phyloP scores from a whole-genome alignment of 2,329 filamentous ascomycete species.

The Kalmusia sp. region DNA sequence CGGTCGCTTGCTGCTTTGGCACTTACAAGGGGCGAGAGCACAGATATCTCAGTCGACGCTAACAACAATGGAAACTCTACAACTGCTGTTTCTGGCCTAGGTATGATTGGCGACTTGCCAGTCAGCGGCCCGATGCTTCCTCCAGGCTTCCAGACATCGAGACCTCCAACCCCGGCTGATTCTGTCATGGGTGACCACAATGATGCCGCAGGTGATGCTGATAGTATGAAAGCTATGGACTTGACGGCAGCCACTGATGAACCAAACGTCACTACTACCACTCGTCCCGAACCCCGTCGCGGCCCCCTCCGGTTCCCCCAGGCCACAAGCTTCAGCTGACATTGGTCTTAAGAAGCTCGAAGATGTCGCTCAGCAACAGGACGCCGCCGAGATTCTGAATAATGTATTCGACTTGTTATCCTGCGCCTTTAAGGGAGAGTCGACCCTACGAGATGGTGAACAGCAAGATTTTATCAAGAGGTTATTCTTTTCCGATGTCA shows the following conservation, averaged over 20 bases:
- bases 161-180: conserved; percentile 19
- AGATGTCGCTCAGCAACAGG: conserved; percentile 76
- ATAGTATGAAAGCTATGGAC: conserved; percentile 29
- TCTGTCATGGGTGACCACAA: conserved; percentile 32
- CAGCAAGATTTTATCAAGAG: conserved; percentile 80
- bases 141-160: conserved; percentile 25
- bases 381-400: conserved; percentile 94
- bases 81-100: conserved; percentile 48
- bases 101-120: conserved; percentile 53
- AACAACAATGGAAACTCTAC: conserved; percentile 55
- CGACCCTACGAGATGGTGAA: conserved; percentile 71
- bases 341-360: conserved; percentile 58
- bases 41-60: conserved; percentile 39
- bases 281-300: conserved; percentile 48
- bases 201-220: conserved; percentile 24
- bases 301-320: conserved; percentile 67
- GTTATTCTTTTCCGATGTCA: conserved; percentile 53
- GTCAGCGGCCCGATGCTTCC: conserved; percentile 56
- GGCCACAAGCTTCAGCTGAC: conserved; percentile 46
- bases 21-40: conserved; percentile 65
- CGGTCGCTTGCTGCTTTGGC: conserved; percentile 82
- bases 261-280: conserved; percentile 21
- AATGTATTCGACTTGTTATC: conserved; percentile 91
- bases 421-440: conserved; percentile 79
- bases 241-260: conserved; percentile 9